Evolutionary conservation across 2,329 filamentous ascomycete genomes (phyloP).

Genomic region (Dryadomyces quercivorus): DNA sequence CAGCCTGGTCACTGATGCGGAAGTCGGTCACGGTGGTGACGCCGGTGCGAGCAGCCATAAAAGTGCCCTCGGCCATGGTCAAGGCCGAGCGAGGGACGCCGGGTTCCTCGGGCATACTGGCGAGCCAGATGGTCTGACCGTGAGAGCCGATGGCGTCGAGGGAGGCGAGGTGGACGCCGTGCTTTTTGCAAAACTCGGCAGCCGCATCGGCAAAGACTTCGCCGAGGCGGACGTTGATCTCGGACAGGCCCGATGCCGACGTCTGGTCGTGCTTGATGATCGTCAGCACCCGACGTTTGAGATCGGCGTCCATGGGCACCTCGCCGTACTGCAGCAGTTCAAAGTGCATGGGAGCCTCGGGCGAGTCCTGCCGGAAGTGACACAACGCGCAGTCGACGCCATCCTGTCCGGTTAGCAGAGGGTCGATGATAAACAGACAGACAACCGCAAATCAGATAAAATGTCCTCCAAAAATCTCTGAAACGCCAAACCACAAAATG

Average conservation of each 20-base stretch:
- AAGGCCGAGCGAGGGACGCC: conserved; percentile 34
- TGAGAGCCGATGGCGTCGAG: conserved; percentile 46
- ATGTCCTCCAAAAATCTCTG: too few relatives aligned
- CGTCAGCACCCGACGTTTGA: conserved; percentile 44
- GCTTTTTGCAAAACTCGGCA: conserved; percentile 32
- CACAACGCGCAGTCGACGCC: conserved; percentile 47
- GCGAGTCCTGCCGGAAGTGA: conserved; percentile 39
- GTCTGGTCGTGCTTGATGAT: conserved; percentile 43
- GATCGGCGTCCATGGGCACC: conserved; percentile 35
- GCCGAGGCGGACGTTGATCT: conserved; percentile 44
- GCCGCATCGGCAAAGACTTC: conserved; percentile 42
- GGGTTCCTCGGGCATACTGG: conserved; percentile 36
- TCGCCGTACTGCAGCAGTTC: conserved; percentile 45
- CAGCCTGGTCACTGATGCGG: conserved; percentile 41
- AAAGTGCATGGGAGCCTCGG: conserved; percentile 40
- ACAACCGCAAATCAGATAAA: too few relatives aligned
- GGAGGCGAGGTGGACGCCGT: conserved; percentile 27
- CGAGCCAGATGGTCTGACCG: conserved; percentile 46
- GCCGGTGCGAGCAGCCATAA: conserved; percentile 41
- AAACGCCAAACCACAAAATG: neutral
- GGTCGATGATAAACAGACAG: neutral
- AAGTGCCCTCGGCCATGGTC: conserved; percentile 44
- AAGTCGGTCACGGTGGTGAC: conserved; percentile 49
- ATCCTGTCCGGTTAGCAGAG: conserved; percentile 25
- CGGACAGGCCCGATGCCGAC: conserved; percentile 38